These are phyloP conservation scores for Debaryomyces singareniensis DNA, from an alignment of 1,139 yeast species.

Conservation along the genomic window DNA sequence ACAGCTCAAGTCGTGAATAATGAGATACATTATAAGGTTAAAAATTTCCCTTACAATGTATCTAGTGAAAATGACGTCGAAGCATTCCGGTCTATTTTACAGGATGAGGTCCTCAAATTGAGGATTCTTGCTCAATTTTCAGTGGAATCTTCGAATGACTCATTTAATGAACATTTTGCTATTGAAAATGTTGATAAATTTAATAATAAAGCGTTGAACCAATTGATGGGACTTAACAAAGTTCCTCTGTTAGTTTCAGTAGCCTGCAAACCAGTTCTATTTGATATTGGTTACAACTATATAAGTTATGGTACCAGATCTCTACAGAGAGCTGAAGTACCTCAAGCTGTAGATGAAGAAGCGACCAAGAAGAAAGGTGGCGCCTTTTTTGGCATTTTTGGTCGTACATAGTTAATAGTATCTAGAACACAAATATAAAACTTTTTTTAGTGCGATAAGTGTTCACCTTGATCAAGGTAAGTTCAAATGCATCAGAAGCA, in stretches of 20 bases:
- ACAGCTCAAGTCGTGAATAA: conserved; percentile 20
- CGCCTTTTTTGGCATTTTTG: conserved; percentile 43
- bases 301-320: conserved; percentile 42
- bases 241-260: conserved; percentile 44
- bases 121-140: conserved; percentile 50
- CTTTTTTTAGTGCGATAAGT: no score
- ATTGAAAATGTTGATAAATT: conserved; percentile 47
- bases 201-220: conserved; percentile 30
- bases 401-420: conserved; percentile 17
- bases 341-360: conserved; percentile 7
- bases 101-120: conserved; percentile 26
- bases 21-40: conserved; percentile 18
- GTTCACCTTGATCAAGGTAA: no score
- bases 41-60: conserved; percentile 33
- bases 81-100: conserved; percentile 21
- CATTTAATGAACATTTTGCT: conserved; percentile 13
- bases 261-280: conserved; percentile 79
- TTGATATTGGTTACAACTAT: conserved; percentile 84
- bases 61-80: conserved; percentile 28
- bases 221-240: conserved; percentile 44
- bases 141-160: conserved; percentile 12
- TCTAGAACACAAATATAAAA: no score
- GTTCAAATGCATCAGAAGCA: background rate
- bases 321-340: background rate
- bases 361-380: conserved; percentile 24